phyloP scores from a whole-genome alignment of 495 filamentous ascomycete species.

The Penicillium parvum region DNA sequence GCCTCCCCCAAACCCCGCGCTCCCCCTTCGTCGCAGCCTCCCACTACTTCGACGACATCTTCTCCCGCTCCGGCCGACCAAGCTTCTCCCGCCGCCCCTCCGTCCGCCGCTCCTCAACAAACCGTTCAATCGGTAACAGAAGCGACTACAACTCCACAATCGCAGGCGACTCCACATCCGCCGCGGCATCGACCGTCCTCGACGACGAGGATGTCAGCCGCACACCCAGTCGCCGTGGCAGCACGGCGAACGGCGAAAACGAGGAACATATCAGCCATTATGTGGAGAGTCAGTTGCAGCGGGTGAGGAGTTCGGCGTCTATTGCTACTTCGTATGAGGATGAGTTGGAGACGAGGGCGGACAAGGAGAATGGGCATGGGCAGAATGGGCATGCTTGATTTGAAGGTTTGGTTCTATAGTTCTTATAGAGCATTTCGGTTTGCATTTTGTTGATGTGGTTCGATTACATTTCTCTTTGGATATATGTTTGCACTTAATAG shows the following conservation, averaged over 20 bases:
- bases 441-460: neutral
- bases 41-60: slow-evolving; percentile 94
- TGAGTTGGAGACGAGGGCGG: slow-evolving; percentile 54
- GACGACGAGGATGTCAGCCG: slow-evolving; percentile 32
- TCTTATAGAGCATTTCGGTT: too few species aligned
- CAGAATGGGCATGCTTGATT: slow-evolving; percentile 5
- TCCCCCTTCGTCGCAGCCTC: slow-evolving; percentile 75
- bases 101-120: slow-evolving; percentile 77
- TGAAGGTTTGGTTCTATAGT: too few species aligned
- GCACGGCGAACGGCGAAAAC: slow-evolving; percentile 39
- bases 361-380: slow-evolving; percentile 28
- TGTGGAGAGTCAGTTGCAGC: slow-evolving; percentile 64
- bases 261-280: slow-evolving; percentile 67
- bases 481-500: too few species aligned
- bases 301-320: slow-evolving; percentile 52
- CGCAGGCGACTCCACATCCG: slow-evolving; percentile 21
- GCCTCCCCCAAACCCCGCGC: slow-evolving; percentile 87
- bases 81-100: slow-evolving; percentile 37
- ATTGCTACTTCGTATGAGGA: slow-evolving; percentile 50
- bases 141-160: slow-evolving; percentile 66
- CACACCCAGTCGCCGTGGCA: slow-evolving; percentile 30
- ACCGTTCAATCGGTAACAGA: slow-evolving; percentile 78
- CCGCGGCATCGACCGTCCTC: slow-evolving; percentile 18
- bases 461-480: neutral
- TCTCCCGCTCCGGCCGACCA: slow-evolving; percentile 49